Conservation (phyloP, 768 basidiomycete species). For the Rhizopogon vulgaris region DNA sequence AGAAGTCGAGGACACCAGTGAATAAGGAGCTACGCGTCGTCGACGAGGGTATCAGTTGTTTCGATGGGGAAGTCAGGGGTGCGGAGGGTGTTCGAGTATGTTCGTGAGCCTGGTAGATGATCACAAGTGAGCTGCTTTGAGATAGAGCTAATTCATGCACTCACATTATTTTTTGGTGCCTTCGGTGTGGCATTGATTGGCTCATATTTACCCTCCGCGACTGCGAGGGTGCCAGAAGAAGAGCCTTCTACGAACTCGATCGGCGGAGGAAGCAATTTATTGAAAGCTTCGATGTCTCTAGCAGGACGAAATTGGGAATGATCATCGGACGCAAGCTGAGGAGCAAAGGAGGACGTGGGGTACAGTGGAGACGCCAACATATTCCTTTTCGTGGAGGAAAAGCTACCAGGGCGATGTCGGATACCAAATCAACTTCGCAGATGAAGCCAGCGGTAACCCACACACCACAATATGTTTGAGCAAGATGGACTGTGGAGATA, state of each 20-base stretch:
- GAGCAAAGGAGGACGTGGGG: constrained; percentile 46
- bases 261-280: constrained; percentile 71
- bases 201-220: constrained; percentile 72
- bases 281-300: constrained; percentile 70
- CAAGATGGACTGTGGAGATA: constrained; percentile 8
- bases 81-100: constrained; percentile 19
- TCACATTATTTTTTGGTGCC: constrained; percentile 42
- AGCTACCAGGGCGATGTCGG: constrained; percentile 1
- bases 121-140: neutral
- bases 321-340: constrained; percentile 45
- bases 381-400: constrained; percentile 17
- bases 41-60: constrained; percentile 18
- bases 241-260: constrained; percentile 84
- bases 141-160: constrained; percentile 12
- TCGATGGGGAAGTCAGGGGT: constrained; percentile 22
- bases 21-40: constrained; percentile 39
- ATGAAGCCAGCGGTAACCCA: constrained; percentile 3
- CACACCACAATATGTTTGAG: constrained; percentile 4
- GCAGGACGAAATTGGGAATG: constrained; percentile 55
- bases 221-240: constrained; percentile 66
- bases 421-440: constrained; percentile 3
- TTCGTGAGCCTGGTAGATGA: constrained; percentile 10
- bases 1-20: constrained; percentile 47
- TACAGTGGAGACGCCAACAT: constrained; percentile 69
- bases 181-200: constrained; percentile 71